A percentile compares a stretch with the other conserved stretches of the same genome.
Evolutionary conservation across 306 rosid species (phyloP).

Genomic region (Erythrophleum fordii): DNA sequence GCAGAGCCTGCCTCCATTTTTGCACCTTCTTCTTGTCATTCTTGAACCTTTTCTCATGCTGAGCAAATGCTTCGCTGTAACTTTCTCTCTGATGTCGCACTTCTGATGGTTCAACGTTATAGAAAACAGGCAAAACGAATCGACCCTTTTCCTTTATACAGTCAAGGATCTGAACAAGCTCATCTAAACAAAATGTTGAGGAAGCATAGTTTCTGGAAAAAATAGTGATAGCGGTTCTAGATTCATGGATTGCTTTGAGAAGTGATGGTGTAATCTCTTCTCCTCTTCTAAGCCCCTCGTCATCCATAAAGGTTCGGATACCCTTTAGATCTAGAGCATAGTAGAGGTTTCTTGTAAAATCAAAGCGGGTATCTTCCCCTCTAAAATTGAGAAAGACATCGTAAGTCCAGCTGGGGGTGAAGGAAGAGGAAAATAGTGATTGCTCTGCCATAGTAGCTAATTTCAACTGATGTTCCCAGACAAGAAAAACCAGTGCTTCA

Average conservation of each 20-base stretch:
- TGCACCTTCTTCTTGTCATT: no score
- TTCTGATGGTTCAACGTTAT: background rate
- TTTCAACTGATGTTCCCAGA: no score
- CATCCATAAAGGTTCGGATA: background rate
- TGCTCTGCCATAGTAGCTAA: background rate
- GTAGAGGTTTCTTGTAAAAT: background rate
- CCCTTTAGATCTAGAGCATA: background rate
- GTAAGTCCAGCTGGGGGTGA: background rate
- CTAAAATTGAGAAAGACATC: background rate
- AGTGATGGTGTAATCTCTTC: background rate
- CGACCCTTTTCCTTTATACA: background rate
- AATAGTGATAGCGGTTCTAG: background rate
- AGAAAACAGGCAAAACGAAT: constrained; percentile 1
- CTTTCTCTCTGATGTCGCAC: background rate
- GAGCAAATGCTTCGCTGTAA: background rate
- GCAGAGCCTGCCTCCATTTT: no score
- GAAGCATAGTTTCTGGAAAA: background rate
- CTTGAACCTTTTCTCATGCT: no score
- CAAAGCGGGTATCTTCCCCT: background rate
- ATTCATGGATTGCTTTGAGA: constrained; percentile 10
- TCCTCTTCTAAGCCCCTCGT: background rate
- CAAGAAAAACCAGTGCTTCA: background rate
- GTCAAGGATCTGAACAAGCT: background rate
- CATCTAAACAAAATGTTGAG: background rate
- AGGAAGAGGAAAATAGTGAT: background rate